phyloP scores from a whole-genome alignment of 2,329 filamentous ascomycete species.

The Fusarium papillatum region DNA sequence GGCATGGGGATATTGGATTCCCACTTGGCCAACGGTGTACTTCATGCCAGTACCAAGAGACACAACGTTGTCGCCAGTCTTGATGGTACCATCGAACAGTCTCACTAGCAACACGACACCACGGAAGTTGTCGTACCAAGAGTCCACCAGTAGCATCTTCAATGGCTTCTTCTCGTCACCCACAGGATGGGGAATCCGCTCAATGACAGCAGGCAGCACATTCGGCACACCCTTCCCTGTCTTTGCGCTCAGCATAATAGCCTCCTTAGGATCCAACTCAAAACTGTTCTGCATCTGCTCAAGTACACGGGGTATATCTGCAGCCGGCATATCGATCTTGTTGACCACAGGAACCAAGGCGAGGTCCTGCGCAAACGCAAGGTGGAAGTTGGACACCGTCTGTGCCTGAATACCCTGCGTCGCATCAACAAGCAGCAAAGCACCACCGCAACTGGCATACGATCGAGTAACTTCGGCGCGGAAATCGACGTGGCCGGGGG shows the following conservation, averaged over 20 bases:
- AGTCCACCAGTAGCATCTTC: constrained; percentile 91
- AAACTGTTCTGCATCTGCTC: constrained; percentile 90
- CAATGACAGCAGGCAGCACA: constrained; percentile 88
- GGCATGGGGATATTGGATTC: constrained; percentile 94
- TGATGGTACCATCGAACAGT: constrained; percentile 89
- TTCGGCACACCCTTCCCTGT: constrained; percentile 89
- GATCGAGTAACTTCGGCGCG: constrained; percentile 95
- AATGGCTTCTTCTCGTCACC: constrained; percentile 82
- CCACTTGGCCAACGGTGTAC: constrained; percentile 96
- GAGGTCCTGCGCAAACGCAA: constrained; percentile 93
- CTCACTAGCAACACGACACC: constrained; percentile 93
- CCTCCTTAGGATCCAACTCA: constrained; percentile 84
- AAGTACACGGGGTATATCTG: constrained; percentile 88
- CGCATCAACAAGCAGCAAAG: constrained; percentile 92
- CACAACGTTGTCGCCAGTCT: constrained; percentile 85
- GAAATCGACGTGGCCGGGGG: constrained; percentile 98
- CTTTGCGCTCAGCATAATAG: constrained; percentile 86
- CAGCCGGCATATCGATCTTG: constrained; percentile 93
- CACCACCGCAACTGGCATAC: constrained; percentile 96
- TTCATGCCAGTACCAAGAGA: constrained; percentile 91
- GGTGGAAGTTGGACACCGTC: constrained; percentile 98
- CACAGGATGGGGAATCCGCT: constrained; percentile 83
- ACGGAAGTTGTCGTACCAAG: constrained; percentile 97
- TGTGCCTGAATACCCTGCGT: constrained; percentile 98
- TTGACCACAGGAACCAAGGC: constrained; percentile 93